These are phyloP conservation scores for Fusarium pininemorale DNA, from an alignment of 2,329 filamentous ascomycete genomes.

Conservation along the genomic window DNA sequence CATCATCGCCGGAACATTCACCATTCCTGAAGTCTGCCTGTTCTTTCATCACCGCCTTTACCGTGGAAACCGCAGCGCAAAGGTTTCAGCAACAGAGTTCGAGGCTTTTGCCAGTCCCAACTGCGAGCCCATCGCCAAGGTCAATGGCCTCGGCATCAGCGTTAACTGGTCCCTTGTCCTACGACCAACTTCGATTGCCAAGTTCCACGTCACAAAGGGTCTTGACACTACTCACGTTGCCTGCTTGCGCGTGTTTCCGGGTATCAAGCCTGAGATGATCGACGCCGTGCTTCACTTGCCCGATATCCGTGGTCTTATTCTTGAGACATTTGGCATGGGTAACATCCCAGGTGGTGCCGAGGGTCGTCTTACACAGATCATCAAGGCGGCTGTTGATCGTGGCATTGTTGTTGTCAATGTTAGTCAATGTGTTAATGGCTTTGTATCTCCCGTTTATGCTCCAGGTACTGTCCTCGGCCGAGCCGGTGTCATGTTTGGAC, in stretches of 20 bases:
- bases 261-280: constrained; percentile 93
- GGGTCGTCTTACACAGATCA: constrained; percentile 79
- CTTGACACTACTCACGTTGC: constrained; percentile 90
- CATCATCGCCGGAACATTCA: constrained; percentile 90
- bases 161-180: constrained; percentile 83
- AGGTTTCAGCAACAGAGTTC: constrained; percentile 86
- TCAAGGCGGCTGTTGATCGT: constrained; percentile 78
- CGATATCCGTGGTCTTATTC: constrained; percentile 80
- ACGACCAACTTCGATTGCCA: constrained; percentile 76
- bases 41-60: constrained; percentile 95
- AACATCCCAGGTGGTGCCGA: constrained; percentile 87
- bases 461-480: constrained; percentile 80
- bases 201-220: constrained; percentile 77
- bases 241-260: constrained; percentile 88
- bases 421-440: constrained; percentile 84
- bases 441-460: constrained; percentile 81
- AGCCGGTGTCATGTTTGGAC: constrained; percentile 87
- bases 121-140: constrained; percentile 79
- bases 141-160: constrained; percentile 81
- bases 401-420: constrained; percentile 91
- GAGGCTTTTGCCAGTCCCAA: constrained; percentile 92
- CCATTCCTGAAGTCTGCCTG: constrained; percentile 90
- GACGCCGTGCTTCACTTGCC: constrained; percentile 82
- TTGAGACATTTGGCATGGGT: constrained; percentile 93
- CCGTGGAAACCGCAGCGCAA: constrained; percentile 87